phyloP scores from a whole-genome alignment of 164 flowering plant species.

The Akebia trifoliata region DNA sequence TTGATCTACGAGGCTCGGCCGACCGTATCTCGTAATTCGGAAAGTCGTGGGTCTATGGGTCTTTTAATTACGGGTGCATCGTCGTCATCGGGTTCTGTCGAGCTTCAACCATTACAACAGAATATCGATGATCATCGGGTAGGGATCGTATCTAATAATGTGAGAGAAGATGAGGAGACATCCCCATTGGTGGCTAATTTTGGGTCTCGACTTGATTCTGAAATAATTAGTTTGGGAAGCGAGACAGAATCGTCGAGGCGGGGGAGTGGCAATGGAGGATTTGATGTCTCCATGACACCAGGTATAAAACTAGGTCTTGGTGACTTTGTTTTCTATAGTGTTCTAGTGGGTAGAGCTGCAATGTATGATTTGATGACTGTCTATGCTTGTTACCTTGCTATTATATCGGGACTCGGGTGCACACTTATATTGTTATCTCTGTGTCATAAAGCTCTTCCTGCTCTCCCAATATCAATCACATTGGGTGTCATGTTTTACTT shows the following conservation, averaged over 20 bases:
- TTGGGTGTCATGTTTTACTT: slow-evolving; percentile 81
- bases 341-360: slow-evolving; percentile 96
- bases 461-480: slow-evolving; percentile 82
- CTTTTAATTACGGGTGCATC: slow-evolving; percentile 46
- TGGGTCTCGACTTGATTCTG: slow-evolving; percentile 56
- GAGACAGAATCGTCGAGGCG: slow-evolving; percentile 17
- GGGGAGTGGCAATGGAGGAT: not conserved
- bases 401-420: slow-evolving; percentile 89
- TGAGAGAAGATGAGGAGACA: slow-evolving; percentile 37
- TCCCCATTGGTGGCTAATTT: slow-evolving; percentile 42
- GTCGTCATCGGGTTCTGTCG: slow-evolving; percentile 40
- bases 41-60: slow-evolving; percentile 29
- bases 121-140: slow-evolving; percentile 7
- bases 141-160: slow-evolving; percentile 9
- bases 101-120: slow-evolving; percentile 45
- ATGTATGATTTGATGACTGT: slow-evolving; percentile 98
- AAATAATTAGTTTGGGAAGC: slow-evolving; percentile 17
- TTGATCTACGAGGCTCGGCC: slow-evolving; percentile 86
- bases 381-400: slow-evolving; percentile 94
- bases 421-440: slow-evolving; percentile 81
- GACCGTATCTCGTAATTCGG: slow-evolving; percentile 15
- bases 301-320: slow-evolving; percentile 94
- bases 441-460: slow-evolving; percentile 75
- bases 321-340: slow-evolving; percentile 89
- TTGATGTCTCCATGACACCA: slow-evolving; percentile 14